phyloP scores from a whole-genome alignment of 2,329 filamentous ascomycete genomes.

The Colletotrichum brevisporum region DNA sequence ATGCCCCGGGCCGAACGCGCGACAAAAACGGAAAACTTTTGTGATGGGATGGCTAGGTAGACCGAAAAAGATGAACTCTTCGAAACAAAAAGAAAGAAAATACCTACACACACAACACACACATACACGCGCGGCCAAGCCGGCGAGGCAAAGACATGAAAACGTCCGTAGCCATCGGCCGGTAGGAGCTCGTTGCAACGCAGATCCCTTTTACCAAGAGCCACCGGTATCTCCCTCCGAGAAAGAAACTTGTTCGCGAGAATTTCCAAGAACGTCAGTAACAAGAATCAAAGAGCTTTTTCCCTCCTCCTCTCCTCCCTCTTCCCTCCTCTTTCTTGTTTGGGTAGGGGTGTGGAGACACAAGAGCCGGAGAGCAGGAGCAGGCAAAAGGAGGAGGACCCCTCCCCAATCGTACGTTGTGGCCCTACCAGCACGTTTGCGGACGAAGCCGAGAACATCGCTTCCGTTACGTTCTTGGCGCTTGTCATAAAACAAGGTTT shows the following conservation, averaged over 20 bases:
- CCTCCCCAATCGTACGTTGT: not conserved
- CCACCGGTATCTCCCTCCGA: not conserved
- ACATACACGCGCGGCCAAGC: not conserved
- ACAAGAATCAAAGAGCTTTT: not conserved
- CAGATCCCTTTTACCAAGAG: conserved; percentile 5
- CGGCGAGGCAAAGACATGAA: conserved; percentile 10
- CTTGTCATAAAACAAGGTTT: not conserved
- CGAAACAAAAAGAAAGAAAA: not conserved
- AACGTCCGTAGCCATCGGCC: conserved; percentile 3
- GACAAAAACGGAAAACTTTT: no score
- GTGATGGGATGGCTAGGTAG: no score
- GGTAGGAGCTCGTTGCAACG: conserved; percentile 17
- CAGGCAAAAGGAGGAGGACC: not conserved
- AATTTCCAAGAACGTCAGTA: conserved; percentile 13
- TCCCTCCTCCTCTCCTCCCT: no score
- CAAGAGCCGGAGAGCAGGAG: not conserved
- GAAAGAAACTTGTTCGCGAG: not conserved
- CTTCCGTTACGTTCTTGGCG: not conserved
- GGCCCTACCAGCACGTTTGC: not conserved
- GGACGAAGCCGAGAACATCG: not conserved
- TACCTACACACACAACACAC: not conserved
- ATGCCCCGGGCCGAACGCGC: no score
- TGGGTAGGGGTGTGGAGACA: not conserved
- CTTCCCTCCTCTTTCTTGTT: no score
- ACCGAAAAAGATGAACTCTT: no score